Evolutionary conservation across 2,329 filamentous ascomycete genomes (phyloP).

Genomic region (Colletotrichum sp.): DNA sequence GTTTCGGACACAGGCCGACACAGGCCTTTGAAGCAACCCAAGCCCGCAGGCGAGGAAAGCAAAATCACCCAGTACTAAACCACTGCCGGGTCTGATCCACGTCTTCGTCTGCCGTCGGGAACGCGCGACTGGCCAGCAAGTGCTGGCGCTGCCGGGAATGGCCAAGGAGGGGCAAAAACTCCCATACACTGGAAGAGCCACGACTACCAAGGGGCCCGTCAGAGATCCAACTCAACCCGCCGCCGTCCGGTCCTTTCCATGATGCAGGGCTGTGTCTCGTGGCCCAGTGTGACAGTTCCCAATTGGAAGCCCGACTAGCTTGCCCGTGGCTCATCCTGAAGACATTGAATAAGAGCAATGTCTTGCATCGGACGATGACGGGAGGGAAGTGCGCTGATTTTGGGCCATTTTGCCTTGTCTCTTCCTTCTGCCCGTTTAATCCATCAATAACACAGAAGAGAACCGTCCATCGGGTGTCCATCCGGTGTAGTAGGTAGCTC

Average conservation of each 20-base stretch:
- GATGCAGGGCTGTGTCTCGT: conserved; percentile 15
- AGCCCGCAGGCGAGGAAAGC: background rate
- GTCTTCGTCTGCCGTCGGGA: background rate
- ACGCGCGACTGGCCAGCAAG: conserved; percentile 11
- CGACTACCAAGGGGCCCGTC: background rate
- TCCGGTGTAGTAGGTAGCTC: background rate
- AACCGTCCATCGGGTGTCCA: background rate
- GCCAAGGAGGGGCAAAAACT: background rate
- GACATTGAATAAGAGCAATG: background rate
- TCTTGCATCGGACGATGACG: conserved; percentile 14
- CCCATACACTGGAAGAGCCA: background rate
- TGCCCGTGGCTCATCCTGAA: background rate
- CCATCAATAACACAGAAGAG: background rate
- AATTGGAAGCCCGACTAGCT: background rate
- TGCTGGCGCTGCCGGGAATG: background rate
- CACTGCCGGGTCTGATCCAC: conserved; percentile 1
- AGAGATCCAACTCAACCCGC: background rate
- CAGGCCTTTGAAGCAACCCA: background rate
- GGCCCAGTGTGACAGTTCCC: background rate
- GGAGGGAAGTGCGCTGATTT: conserved; percentile 13
- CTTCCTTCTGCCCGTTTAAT: conserved; percentile 3
- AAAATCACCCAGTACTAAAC: background rate
- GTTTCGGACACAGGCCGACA: conserved; percentile 19
- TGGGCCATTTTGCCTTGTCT: background rate
- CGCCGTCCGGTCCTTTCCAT: background rate